phyloP scores from a whole-genome alignment of 2,329 filamentous ascomycete genomes.

The Pseudogymnoascus sp. region DNA sequence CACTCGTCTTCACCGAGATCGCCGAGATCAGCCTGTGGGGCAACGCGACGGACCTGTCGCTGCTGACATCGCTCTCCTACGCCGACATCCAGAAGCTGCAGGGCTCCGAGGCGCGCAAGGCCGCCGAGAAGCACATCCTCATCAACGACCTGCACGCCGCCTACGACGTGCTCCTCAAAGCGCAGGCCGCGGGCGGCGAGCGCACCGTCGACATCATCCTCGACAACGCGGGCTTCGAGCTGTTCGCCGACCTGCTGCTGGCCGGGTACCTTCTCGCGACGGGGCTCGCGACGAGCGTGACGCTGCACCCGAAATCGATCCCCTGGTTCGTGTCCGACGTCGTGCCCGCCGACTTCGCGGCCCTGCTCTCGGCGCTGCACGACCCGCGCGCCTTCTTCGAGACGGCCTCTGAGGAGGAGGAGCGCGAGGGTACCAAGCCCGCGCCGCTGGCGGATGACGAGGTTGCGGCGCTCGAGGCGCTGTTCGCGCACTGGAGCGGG shows the following conservation, averaged over 20 bases:
- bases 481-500: conserved; percentile 73
- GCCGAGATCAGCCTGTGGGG: conserved; percentile 96
- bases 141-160: conserved; percentile 72
- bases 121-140: conserved; percentile 82
- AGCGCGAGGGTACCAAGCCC: conserved; percentile 46
- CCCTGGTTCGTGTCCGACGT: conserved; percentile 99
- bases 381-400: conserved; percentile 73
- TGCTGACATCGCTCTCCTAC: conserved; percentile 82
- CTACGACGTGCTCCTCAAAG: conserved; percentile 59
- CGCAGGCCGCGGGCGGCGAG: conserved; percentile 51
- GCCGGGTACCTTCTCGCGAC: conserved; percentile 82
- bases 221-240: conserved; percentile 94
- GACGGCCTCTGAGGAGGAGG: conserved; percentile 59
- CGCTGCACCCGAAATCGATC: conserved; percentile 88
- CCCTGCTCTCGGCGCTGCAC: conserved; percentile 72
- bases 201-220: conserved; percentile 87
- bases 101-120: conserved; percentile 76
- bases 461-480: conserved; percentile 55
- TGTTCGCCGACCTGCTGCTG: conserved; percentile 89
- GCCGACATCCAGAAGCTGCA: conserved; percentile 97
- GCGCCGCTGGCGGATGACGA: conserved; percentile 59
- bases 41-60: conserved; percentile 88
- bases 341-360: conserved; percentile 71
- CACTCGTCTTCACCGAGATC: conserved; percentile 80
- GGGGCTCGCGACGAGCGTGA: conserved; percentile 74